Percentiles rank a stretch among this genome's conserved stretches.
Evolutionary conservation across 441 rosid genomes (phyloP).

Genomic region (Melastoma candidum): DNA sequence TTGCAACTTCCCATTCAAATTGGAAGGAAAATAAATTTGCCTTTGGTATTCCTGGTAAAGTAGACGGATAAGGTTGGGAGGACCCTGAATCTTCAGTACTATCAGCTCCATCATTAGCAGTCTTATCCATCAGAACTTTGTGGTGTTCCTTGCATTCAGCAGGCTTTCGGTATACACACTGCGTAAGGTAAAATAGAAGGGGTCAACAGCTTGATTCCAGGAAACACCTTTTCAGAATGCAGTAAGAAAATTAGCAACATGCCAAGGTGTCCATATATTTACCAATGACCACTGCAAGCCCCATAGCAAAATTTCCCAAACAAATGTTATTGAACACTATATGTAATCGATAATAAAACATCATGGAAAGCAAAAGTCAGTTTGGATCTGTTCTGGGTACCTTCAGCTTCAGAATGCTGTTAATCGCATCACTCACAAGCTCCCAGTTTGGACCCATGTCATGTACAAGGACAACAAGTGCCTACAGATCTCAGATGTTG

Average conservation of each 20-base stretch:
- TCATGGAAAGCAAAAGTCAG: too few species aligned
- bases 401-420: slow-evolving; percentile 85
- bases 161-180: slow-evolving; percentile 91
- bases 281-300: too few species aligned
- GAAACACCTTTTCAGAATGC: too few species aligned
- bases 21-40: slow-evolving; percentile 25
- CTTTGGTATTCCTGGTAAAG: slow-evolving; percentile 99
- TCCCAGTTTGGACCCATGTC: slow-evolving; percentile 99
- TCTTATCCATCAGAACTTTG: slow-evolving; percentile 81
- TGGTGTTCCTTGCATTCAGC: slow-evolving; percentile 99
- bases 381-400: slow-evolving; percentile 21
- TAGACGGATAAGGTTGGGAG: slow-evolving; percentile 97
- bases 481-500: slow-evolving; percentile 34
- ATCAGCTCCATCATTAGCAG: slow-evolving; percentile 94
- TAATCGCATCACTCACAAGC: slow-evolving; percentile 97
- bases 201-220: too few species aligned
- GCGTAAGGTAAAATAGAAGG: slow-evolving; percentile 9
- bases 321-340: too few species aligned
- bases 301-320: too few species aligned
- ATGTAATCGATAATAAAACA: too few species aligned
- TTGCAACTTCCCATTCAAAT: neutral
- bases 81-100: slow-evolving; percentile 99
- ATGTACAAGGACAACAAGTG: slow-evolving; percentile 98
- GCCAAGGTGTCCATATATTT: too few species aligned
- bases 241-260: too few species aligned